These are phyloP conservation scores for Drechslera avenae DNA, from an alignment of 2,329 filamentous ascomycete genomes.

Conservation along the genomic window DNA sequence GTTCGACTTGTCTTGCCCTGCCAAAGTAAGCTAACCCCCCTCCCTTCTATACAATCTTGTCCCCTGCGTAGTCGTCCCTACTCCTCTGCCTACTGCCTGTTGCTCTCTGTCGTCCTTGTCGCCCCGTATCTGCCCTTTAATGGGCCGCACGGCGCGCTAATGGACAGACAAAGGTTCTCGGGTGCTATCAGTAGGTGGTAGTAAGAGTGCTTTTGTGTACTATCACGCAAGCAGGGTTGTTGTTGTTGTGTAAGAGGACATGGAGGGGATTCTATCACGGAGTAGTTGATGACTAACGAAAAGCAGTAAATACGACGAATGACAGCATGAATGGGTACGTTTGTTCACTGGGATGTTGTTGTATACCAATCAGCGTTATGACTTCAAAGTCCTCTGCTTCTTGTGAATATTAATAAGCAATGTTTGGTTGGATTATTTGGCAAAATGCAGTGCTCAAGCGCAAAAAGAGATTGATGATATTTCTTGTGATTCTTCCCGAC, in stretches of 20 bases:
- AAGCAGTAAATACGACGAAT: constrained; percentile 4
- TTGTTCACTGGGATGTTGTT: constrained; percentile 1
- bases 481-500: no score
- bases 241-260: constrained; percentile 19
- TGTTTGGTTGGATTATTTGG: no score
- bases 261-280: background rate
- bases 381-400: constrained; percentile 9
- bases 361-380: constrained; percentile 2
- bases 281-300: background rate
- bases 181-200: background rate
- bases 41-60: constrained; percentile 19
- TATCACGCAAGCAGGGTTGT: constrained; percentile 11
- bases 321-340: background rate
- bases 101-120: constrained; percentile 17
- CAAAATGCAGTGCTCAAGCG: no score
- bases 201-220: constrained; percentile 18
- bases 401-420: constrained; percentile 12
- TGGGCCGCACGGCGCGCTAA: constrained; percentile 35
- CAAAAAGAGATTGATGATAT: no score
- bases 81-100: background rate
- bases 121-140: constrained; percentile 17
- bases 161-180: constrained; percentile 23
- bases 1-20: constrained; percentile 46
- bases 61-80: constrained; percentile 29
- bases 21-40: constrained; percentile 33